Base-by-base conservation (phyloP, 2,329 filamentous ascomycete species). In the Phyllosticta paracitricarpa region DNA sequence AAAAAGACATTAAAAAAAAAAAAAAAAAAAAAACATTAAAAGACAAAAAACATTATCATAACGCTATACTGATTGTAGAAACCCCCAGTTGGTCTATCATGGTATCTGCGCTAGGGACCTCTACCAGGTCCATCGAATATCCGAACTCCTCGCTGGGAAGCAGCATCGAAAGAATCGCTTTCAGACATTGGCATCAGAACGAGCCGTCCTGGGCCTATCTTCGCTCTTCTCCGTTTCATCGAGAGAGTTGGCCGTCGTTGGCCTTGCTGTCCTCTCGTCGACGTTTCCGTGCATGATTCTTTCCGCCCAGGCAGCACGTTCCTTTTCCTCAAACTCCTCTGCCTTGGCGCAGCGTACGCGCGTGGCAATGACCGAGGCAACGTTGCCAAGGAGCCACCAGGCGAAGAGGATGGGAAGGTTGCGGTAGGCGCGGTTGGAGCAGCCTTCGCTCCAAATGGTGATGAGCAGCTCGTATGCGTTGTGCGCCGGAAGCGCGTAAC, bases 401-500 rank as follows among this genome's bases (percentile, higher is more conserved):
- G 70, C 66, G 59, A 79, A 78, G 33, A 79, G 63, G 14, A 79
- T 71, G 0, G 78, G 77, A 7, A 81, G 67, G 0, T 75, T 70
- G 52, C 72, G 73, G 33, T 70, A 65, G 0, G 79, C 69, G 40
- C 71, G 65, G 4, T 75, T 75, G 51, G 77, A 74, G 59, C 75
- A 78, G 0, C 77, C 76, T 4, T 69, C 63, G 1, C 73, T 75
- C 76, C 75, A 78, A 61, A 77, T 74, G 53, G 76, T 66, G 4
- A 73, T 65, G 10, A 78, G 66, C 0, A 74, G 58, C 59, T 73
- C 66, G 63, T 73, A 78, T n/a, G 73, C 63, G 30, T 71, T 65
- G 62, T 77, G 71, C 2, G 74, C 72, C 2, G 76, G 76, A 1
- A 77, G 64, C 0, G 67, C 69, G 55, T 75, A 76, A 9, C 71